Evolutionary conservation across 139 green algal species (phyloP), one percentile per base, ranked within the genome.

Genomic region (Astrephomene gubernaculifera): DNA sequence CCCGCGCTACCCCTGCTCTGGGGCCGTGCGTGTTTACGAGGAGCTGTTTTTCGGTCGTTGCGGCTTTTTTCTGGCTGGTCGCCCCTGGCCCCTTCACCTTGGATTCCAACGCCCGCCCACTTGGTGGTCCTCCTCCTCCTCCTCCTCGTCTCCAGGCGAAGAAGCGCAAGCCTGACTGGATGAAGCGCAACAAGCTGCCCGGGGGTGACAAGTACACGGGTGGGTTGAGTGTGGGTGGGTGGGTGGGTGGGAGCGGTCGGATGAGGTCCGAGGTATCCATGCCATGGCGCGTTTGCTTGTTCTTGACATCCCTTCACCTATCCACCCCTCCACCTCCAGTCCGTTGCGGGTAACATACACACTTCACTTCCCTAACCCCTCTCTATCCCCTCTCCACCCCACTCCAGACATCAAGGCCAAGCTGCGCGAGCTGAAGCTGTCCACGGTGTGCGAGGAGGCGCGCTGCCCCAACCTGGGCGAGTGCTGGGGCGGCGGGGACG

Each of bases 391-490:
- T n/a, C 19, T 22, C 19, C 57, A 33, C 57, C 57, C 22, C 24
- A 14, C 57, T 57, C 49, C 54, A 82, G 61, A 87, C 52, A 91
- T 91, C 54, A 91, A 91, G 72, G 63, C 79, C 39, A 98, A 98
- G 93, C 92, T 99, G 75, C 92, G 97, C 0, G 95, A 99, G 89
- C 90, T 99, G 27, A 98, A 99, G 88, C 95, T 99, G 78, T 79
- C 93, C 69, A 99, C 97, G 8, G 97, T 84, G 78, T 84, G 78
- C 7, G 78, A 84, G 78, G 78, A 84, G 78, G 78, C 78, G 27
- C 60, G 88, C 38, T 98, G 97, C 88, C 97, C 97, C 29, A 99
- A 99, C 91, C 95, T 99, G 63, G 97, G 97, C 17, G 97, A 99
- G 90, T 98, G 96, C 90, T 98, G 96, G 95, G 90, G 93, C 36